These are phyloP conservation scores for Cicer arietinum DNA, from an alignment of 306 rosid genomes.

Conservation along the genomic window DNA sequence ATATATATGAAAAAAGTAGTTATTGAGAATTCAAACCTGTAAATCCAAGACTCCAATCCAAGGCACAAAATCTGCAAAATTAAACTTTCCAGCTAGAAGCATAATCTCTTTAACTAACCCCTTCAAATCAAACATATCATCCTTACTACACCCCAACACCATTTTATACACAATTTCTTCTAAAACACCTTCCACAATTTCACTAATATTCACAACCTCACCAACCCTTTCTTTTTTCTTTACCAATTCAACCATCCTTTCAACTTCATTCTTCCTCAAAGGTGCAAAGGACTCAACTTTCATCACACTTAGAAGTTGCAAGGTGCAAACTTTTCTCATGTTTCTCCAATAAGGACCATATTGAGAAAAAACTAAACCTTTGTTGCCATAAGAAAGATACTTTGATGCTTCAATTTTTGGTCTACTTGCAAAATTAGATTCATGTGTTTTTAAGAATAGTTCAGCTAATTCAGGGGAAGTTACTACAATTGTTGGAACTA, in stretches of 20 bases:
- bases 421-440: constrained; percentile 39
- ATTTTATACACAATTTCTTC: constrained; percentile 18
- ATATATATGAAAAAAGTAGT: too few species aligned
- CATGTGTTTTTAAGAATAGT: constrained; percentile 62
- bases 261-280: constrained; percentile 35
- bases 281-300: constrained; percentile 43
- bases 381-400: constrained; percentile 16
- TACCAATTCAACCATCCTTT: neutral
- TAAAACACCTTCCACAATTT: neutral
- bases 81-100: neutral
- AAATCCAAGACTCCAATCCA: constrained; percentile 30
- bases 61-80: constrained; percentile 45
- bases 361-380: constrained; percentile 28
- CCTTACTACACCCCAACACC: constrained; percentile 25
- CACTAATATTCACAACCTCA: constrained; percentile 38
- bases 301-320: constrained; percentile 17
- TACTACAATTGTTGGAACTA: constrained; percentile 45
- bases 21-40: constrained; percentile 29
- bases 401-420: constrained; percentile 21
- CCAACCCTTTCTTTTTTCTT: neutral
- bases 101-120: neutral
- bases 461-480: constrained; percentile 57
- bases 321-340: constrained; percentile 44
- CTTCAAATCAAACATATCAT: constrained; percentile 30
- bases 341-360: constrained; percentile 57